Evolutionary conservation across 164 flowering plant genomes (phyloP), one percentile per base, ranked within the genome.

Genomic region (Annona cherimola): DNA sequence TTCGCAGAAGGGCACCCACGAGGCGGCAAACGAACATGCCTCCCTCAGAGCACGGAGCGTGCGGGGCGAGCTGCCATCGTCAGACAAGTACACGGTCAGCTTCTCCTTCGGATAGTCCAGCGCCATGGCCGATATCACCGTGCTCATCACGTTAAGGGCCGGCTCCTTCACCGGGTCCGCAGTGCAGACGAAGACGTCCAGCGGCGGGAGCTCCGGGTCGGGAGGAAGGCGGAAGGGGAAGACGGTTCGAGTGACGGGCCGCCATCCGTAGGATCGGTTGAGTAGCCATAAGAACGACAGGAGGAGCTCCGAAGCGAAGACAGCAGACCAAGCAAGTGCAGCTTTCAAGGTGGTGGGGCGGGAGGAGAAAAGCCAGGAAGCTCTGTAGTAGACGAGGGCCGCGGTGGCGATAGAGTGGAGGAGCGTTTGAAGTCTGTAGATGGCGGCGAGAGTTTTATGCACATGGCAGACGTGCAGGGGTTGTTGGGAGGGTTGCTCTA

Each of bases 1-100:
- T 75, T 70, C 78, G 42, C 91, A 89, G 73, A 89, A 91, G 0
- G 90, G 88, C 63, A 89, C 26, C 97, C 97, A 91, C 12, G 9
- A 35, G 70, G 45, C 78, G 0, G 85, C 90, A 62, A 89, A 89
- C 3, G 7, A 5, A 55, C 70, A 75, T 14, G 91, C 90, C 74
- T 83, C 86, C 44, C 68, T 74, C 55, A 83, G 45, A 1, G 79
- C 89, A 16, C 9, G 44, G 68, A 87, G 39, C 0, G 92, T 89
- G 3, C 81, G 7, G 0, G 78, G 14, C 3, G 91, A 80, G 0
- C 89, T 88, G 0, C 81, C 94, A 78, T 91, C 94, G 57, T 91
- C 97, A 0, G 94, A 89, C 14, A 89, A 64, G 69, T 88, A 89
- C 71, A 89, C 87, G n/a, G 76, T 41, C 5, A 91, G 84, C 83